Evolutionary conservation across 768 basidiomycete species (phyloP), one percentile per base, ranked within the genome.

Genomic region (Pleurotus platypus): DNA sequence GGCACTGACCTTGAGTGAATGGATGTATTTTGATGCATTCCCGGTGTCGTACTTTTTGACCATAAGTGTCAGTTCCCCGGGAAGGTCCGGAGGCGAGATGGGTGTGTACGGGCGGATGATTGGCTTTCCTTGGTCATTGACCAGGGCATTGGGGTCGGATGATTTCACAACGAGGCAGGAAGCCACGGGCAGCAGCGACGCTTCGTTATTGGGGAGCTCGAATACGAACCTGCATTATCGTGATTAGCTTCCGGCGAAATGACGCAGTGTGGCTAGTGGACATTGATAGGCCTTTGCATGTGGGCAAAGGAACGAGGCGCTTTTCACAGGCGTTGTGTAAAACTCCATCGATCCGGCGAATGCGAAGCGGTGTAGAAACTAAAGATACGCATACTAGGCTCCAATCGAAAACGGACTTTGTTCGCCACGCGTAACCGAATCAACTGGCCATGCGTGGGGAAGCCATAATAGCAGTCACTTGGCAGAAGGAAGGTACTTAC

Each of bases 61-160:
- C 61, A 98, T 71, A 61, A 98, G 81, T 11, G 80, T 78, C 46
- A 96, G 70, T 65, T 92, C 87, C 24, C 92, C 94, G 55, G 83
- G 82, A 5, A 76, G 66, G 57, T 94, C 85, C 6, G 91, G 81
- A 0, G 83, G 73, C 18, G 94, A 94, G 61, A 93, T 83, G 53
- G 97, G 94, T 3, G 97, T 99, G 72, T 99, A 99, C 0, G 97
- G 92, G 55, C 94, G 83, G 61, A 89, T 79, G 71, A 94, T 83
- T 50, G 92, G 90, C 63, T 92, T 93, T 60, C 93, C 95, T 66
- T 94, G 92, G 64, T 72, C 76, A 68, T 87, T 87, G 60, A 82
- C 79, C 46, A 89, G 74, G 37, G 75, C 78, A 49, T 84, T 83
- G 16, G 84, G 78, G 61, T 87, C 81, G 0, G 89, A 84, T 13